Evolutionary conservation across 2,329 filamentous ascomycete species (phyloP).

Genomic region (Xylariaceae sp.): DNA sequence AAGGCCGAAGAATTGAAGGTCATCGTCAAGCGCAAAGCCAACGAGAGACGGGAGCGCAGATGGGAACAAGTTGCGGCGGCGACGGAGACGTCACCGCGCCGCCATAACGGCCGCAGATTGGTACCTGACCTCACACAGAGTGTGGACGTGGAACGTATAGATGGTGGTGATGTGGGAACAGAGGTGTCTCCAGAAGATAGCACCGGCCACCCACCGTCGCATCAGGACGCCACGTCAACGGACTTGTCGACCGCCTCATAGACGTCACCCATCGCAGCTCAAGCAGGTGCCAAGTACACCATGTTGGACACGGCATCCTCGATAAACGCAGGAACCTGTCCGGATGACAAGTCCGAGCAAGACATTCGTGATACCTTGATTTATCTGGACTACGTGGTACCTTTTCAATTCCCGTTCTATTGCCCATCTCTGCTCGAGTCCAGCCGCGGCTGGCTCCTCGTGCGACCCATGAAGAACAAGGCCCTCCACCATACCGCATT

Average conservation of each 20-base stretch:
- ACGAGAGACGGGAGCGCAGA: constrained; percentile 44
- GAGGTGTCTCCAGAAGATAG: not conserved
- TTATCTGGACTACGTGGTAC: constrained; percentile 59
- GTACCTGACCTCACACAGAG: not conserved
- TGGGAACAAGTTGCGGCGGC: constrained; percentile 32
- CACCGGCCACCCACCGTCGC: not conserved
- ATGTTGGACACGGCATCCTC: no score
- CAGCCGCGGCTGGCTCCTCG: constrained; percentile 58
- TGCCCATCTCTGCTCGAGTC: constrained; percentile 49
- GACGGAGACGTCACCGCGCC: not conserved
- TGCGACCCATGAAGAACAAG: constrained; percentile 52
- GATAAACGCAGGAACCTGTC: constrained; percentile 1
- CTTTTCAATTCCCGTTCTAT: constrained; percentile 61
- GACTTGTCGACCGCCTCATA: no score
- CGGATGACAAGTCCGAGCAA: constrained; percentile 13
- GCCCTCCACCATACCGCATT: constrained; percentile 54
- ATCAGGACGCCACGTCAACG: no score
- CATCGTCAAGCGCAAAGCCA: constrained; percentile 53
- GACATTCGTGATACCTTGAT: constrained; percentile 44
- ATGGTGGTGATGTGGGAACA: not conserved
- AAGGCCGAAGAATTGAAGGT: constrained; percentile 43
- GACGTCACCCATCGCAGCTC: no score
- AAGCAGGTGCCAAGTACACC: no score
- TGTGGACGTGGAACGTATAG: not conserved
- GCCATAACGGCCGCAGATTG: not conserved